These are phyloP conservation scores for Monosporozyma servazzii DNA, from an alignment of 805 yeast genomes.

Conservation along the genomic window DNA sequence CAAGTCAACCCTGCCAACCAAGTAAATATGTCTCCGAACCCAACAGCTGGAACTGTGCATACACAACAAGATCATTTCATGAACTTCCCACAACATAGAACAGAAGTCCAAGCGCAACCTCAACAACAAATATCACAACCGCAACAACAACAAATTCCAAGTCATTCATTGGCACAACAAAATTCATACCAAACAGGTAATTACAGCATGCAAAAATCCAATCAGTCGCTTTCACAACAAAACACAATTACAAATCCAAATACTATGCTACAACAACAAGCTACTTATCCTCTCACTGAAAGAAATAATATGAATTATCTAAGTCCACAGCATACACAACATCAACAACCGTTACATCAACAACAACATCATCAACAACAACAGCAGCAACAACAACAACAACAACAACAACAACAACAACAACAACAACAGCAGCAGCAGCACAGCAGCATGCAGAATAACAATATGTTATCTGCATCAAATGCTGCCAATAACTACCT, in stretches of 20 bases:
- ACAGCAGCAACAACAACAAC: conserved; percentile 8
- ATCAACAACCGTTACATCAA: conserved; percentile 11
- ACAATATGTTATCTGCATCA: conserved; percentile 17
- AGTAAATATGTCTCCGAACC: background rate
- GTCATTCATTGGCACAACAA: conserved; percentile 2
- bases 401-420: conserved; percentile 8
- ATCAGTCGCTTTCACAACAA: conserved; percentile 1
- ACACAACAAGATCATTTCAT: conserved; percentile 6
- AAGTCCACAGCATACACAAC: conserved; percentile 2
- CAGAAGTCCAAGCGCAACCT: conserved; percentile 4
- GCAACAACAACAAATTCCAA: conserved; percentile 1
- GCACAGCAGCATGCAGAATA: conserved; percentile 3
- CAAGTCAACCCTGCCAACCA: conserved; percentile 7
- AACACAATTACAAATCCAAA: background rate
- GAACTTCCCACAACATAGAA: conserved; percentile 6
- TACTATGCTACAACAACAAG: background rate
- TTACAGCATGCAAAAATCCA: background rate
- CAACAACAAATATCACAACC: conserved; percentile 7
- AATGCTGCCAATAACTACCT: conserved; percentile 22
- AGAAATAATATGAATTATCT: background rate
- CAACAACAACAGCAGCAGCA: background rate
- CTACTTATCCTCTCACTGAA: conserved; percentile 1
- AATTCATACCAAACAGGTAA: conserved; percentile 2
- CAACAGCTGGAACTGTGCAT: background rate
- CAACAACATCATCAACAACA: conserved; percentile 8